Percentiles rank a stretch among this genome's conserved stretches.
phyloP scores from a whole-genome alignment of 2,329 filamentous ascomycete species.

The Mycogone perniciosa region DNA sequence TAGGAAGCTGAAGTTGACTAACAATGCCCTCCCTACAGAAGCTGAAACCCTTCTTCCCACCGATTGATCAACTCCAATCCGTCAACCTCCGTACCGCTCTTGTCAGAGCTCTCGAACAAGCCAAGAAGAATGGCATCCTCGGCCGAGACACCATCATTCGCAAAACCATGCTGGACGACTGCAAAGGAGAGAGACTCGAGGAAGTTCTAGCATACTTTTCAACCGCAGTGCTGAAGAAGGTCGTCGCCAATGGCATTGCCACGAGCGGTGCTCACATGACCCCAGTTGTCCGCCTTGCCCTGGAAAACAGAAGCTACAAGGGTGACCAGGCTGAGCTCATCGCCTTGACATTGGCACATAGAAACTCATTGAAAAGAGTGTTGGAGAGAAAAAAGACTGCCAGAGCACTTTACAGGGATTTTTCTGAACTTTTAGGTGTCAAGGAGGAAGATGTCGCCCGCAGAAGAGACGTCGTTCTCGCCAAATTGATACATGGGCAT shows the following conservation, averaged over 20 bases:
- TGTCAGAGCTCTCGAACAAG: conserved; percentile 70
- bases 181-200: conserved; percentile 83
- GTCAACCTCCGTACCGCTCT: conserved; percentile 81
- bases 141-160: conserved; percentile 74
- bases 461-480: conserved; percentile 43
- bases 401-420: conserved; percentile 53
- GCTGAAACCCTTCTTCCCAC: conserved; percentile 84
- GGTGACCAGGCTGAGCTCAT: conserved; percentile 51
- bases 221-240: conserved; percentile 69
- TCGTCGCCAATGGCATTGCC: conserved; percentile 40
- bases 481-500: conserved; percentile 21
- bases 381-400: conserved; percentile 55
- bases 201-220: conserved; percentile 83
- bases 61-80: conserved; percentile 83
- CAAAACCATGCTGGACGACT: conserved; percentile 96
- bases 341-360: conserved; percentile 67
- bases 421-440: conserved; percentile 56
- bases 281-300: conserved; percentile 48
- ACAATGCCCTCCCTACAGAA: conserved; percentile 50
- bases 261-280: conserved; percentile 37
- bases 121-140: conserved; percentile 81
- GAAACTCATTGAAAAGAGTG: conserved; percentile 54
- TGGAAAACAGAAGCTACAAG: conserved; percentile 53
- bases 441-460: conserved; percentile 55
- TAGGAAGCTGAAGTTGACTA: conserved; percentile 1